Evolutionary conservation across 2,329 filamentous ascomycete species (phyloP).

Genomic region (Pseudodiploospora longispora): DNA sequence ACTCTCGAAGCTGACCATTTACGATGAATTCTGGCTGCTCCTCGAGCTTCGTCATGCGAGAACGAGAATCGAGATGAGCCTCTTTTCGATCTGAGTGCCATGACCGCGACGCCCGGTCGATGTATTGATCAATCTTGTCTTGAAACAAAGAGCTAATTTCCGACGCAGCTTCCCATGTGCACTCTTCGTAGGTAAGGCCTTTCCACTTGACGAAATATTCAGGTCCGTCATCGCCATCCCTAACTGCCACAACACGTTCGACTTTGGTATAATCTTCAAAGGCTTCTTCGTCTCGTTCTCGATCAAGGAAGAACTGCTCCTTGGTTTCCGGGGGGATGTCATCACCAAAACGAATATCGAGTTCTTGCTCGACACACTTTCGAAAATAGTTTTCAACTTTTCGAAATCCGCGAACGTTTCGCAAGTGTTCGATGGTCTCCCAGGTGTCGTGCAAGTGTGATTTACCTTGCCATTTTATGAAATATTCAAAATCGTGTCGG

Average conservation of each 20-base stretch:
- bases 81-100: conserved; percentile 75
- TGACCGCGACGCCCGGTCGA: conserved; percentile 73
- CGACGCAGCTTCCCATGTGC: conserved; percentile 81
- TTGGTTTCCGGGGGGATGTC: conserved; percentile 76
- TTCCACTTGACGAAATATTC: conserved; percentile 99
- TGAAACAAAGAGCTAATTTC: conserved; percentile 74
- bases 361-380: conserved; percentile 71
- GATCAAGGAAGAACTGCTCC: conserved; percentile 91
- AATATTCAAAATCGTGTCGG: conserved; percentile 76
- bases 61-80: conserved; percentile 65
- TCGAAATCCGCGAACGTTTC: conserved; percentile 72
- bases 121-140: conserved; percentile 81
- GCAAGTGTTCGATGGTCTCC: conserved; percentile 71
- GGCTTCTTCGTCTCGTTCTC: conserved; percentile 82
- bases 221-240: conserved; percentile 68
- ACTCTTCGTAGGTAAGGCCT: conserved; percentile 83
- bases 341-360: conserved; percentile 67
- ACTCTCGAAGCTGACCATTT: conserved; percentile 77
- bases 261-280: conserved; percentile 86
- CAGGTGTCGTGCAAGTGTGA: conserved; percentile 95
- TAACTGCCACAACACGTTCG: conserved; percentile 81
- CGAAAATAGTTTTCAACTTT: conserved; percentile 93
- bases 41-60: conserved; percentile 64
- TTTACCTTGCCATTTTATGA: conserved; percentile 95
- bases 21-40: conserved; percentile 80